Base-by-base conservation (phyloP, 1,284 basidiomycete genomes). In the Ustanciosporium gigantosporum region DNA sequence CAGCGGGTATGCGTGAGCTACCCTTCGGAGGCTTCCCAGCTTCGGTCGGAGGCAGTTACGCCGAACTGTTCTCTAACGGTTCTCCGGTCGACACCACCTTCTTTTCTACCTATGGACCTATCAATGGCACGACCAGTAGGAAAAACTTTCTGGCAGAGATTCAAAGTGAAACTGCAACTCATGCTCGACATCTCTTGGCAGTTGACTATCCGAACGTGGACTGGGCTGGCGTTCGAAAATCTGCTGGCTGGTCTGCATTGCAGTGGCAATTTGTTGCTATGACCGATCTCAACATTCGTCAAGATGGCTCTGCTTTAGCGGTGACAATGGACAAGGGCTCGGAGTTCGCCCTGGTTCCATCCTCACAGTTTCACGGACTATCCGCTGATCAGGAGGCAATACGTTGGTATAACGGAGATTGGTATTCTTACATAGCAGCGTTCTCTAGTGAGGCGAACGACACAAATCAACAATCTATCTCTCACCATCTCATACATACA, bases 321-420 rank as follows among this genome's bases (percentile, higher is more conserved):
- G 36, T 66, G 31, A 50, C 56, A 3, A 40, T 69, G 31, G 50
- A 53, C 29, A 50, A 56, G 27, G 50, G 42, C 2, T 43, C 53
- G 1, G 59, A 69, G 25, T 69, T 67, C 23, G 64, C 66, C 1
- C 20, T 69, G 9, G 42, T 64, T 0, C 36, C 56, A 3, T 20
- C 21, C 5, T 31, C 29, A 0, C 4, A 6, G 14, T 36, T 34
- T 19, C 5, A 20, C 5, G 9, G 11, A 11, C n/a, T n/a, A n/a
- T 11, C 15, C 19, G 8, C 5, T 13, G 16, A 16, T 2, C 24
- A 34, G 11, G 27, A 32, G 4, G 37, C 46, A 14, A 35, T 66
- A 23, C 40, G 52, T 36, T 69, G 66, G 64, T 52, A 64, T 34
- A 62, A 39, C 2, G 66, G 64, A 17, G 66, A 69, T 38, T 64